Evolutionary conservation across 495 filamentous ascomycete genomes (phyloP).

Genomic region (Aspergillus haitiensis): DNA sequence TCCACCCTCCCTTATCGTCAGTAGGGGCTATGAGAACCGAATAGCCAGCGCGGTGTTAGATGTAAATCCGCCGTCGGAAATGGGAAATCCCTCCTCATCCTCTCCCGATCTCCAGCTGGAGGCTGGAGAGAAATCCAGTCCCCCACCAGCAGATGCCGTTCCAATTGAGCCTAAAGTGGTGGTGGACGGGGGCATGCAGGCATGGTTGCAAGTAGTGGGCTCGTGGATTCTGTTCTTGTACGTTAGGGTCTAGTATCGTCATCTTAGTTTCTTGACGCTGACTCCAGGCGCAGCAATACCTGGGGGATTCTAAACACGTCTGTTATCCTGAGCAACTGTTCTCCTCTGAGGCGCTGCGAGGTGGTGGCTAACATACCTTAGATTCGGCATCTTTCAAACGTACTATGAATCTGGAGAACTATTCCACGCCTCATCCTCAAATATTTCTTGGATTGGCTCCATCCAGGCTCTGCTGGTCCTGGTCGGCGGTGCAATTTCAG

Average conservation of each 20-base stretch:
- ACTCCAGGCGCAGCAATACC: not conserved
- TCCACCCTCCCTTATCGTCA: not conserved
- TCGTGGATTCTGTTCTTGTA: slow-evolving; percentile 13
- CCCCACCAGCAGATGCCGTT: not conserved
- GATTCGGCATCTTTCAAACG: slow-evolving; percentile 47
- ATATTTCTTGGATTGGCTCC: slow-evolving; percentile 49
- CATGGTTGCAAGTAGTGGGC: slow-evolving; percentile 30
- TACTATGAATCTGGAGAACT: slow-evolving; percentile 39
- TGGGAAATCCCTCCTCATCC: not conserved
- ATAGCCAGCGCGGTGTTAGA: not conserved
- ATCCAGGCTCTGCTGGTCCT: slow-evolving; percentile 42
- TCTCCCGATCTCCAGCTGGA: not conserved
- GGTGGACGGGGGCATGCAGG: slow-evolving; percentile 29
- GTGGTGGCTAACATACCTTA: not conserved
- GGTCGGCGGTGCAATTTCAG: slow-evolving; percentile 33
- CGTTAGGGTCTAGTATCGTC: not conserved
- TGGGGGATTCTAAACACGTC: slow-evolving; percentile 1
- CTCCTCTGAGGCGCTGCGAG: not conserved
- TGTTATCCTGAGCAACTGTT: not conserved
- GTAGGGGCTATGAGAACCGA: not conserved
- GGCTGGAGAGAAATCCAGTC: not conserved
- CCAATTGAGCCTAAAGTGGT: not conserved
- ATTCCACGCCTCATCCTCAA: slow-evolving; percentile 18
- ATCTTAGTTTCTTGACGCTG: not conserved
- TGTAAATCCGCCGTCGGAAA: not conserved